Evolutionary conservation across 768 basidiomycete genomes (phyloP).

Genomic region (Russula olivacea): DNA sequence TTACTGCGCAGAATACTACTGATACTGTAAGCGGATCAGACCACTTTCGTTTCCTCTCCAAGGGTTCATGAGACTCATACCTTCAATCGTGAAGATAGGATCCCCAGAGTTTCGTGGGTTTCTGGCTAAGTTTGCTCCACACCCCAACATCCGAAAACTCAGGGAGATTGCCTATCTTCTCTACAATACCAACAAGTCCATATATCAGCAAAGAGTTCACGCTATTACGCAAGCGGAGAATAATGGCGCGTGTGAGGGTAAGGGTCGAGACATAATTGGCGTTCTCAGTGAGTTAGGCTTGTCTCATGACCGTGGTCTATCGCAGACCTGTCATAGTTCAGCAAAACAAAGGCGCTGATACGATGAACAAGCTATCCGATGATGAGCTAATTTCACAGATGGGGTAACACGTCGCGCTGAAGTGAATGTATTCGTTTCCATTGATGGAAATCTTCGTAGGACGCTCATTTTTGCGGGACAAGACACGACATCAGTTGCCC

Average conservation of each 20-base stretch:
- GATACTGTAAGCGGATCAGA: conserved; percentile 1
- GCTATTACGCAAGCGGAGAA: background rate
- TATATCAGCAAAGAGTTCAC: conserved; percentile 5
- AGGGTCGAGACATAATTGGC: conserved; percentile 20
- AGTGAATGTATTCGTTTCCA: background rate
- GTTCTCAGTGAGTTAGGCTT: conserved; percentile 8
- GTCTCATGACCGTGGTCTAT: background rate
- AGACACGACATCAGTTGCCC: conserved; percentile 25
- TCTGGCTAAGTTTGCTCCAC: conserved; percentile 23
- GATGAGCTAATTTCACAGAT: conserved; percentile 31
- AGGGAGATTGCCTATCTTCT: conserved; percentile 27
- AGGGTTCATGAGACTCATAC: conserved; percentile 22
- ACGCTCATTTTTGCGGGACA: conserved; percentile 26
- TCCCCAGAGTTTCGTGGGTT: conserved; percentile 24
- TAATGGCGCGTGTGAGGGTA: background rate
- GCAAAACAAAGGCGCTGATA: conserved; percentile 24
- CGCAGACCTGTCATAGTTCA: conserved; percentile 21
- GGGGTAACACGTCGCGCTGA: conserved; percentile 20
- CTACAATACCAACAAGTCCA: conserved; percentile 21
- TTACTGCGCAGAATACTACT: background rate
- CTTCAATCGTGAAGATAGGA: conserved; percentile 22
- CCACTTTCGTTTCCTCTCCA: conserved; percentile 19
- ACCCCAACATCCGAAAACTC: conserved; percentile 23
- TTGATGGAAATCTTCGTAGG: conserved; percentile 9
- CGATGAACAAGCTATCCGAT: conserved; percentile 28